phyloP scores from a whole-genome alignment of 129 eudicot species.

The Helianthus annuus region DNA sequence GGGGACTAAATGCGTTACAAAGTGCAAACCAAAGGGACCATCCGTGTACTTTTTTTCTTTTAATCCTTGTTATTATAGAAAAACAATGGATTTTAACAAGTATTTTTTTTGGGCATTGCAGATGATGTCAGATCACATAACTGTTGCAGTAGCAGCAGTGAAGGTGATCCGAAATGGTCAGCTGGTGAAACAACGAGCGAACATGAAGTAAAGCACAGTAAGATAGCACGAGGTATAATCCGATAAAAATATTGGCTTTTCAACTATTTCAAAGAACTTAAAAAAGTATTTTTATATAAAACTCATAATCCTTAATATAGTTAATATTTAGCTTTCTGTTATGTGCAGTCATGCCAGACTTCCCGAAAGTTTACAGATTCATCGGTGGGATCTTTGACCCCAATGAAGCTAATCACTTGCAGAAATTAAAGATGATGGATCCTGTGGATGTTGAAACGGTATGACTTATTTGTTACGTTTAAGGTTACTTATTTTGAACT shows the following conservation, averaged over 20 bases:
- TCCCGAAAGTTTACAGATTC: constrained; percentile 87
- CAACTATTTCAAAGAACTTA: neutral
- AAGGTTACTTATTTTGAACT: neutral
- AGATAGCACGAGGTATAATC: constrained; percentile 47
- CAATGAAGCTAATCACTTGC: constrained; percentile 63
- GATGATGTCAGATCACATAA: constrained; percentile 57
- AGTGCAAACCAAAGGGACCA: no score
- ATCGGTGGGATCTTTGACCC: constrained; percentile 93
- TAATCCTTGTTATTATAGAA: neutral
- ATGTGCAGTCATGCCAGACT: constrained; percentile 84
- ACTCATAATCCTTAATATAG: neutral
- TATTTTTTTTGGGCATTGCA: constrained; percentile 23
- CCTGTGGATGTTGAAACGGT: constrained; percentile 93
- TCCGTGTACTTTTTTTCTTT: no score
- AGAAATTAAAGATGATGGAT: constrained; percentile 77
- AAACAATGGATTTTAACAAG: neutral
- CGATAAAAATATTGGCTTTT: neutral
- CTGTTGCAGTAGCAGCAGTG: constrained; percentile 61
- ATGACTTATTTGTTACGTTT: constrained; percentile 20
- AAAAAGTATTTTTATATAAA: neutral
- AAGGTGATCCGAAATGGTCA: constrained; percentile 53
- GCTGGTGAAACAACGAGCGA: constrained; percentile 49
- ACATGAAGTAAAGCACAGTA: constrained; percentile 40
- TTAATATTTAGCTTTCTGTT: neutral
- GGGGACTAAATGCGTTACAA: no score